Conservation (phyloP, 495 filamentous ascomycete genomes). For the Penicillium cinerascens region DNA sequence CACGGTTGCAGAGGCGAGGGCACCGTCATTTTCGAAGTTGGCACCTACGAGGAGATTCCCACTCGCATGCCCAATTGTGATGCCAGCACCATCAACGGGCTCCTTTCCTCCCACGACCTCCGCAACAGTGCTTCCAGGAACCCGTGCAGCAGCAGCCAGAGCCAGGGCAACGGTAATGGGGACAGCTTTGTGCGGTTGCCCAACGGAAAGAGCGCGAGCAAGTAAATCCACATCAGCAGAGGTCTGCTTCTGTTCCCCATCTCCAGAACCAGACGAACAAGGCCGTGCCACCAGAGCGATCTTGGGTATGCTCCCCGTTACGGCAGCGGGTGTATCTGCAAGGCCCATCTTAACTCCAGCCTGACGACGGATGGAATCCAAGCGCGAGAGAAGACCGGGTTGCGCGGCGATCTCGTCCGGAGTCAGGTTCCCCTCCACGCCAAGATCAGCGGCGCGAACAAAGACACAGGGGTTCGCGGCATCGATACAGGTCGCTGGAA, state of each 20-base stretch:
- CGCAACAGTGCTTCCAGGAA: constrained; percentile 37
- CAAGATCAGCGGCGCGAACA: constrained; percentile 51
- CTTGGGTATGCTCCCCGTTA: constrained; percentile 62
- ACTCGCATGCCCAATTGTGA: constrained; percentile 59
- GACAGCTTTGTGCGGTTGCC: constrained; percentile 62
- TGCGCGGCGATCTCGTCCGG: constrained; percentile 52
- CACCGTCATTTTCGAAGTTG: constrained; percentile 35
- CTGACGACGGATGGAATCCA: constrained; percentile 59
- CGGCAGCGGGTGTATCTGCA: constrained; percentile 32
- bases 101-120: constrained; percentile 23
- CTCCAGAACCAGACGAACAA: constrained; percentile 9
- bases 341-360: constrained; percentile 65
- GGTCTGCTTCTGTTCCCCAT: constrained; percentile 16
- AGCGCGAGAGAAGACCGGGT: constrained; percentile 40
- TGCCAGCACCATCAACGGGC: constrained; percentile 28
- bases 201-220: constrained; percentile 44
- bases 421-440: constrained; percentile 45
- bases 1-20: constrained; percentile 47
- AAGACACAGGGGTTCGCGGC: constrained; percentile 68
- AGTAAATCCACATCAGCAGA: constrained; percentile 38
- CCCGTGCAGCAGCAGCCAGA: constrained; percentile 51
- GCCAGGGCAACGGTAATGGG: constrained; percentile 53
- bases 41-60: constrained; percentile 57
- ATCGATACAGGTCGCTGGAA: constrained; percentile 58
- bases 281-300: constrained; percentile 57